Percentiles rank a stretch among this genome's conserved stretches.
These are phyloP conservation scores for Bacidia rubella DNA, from an alignment of 495 filamentous ascomycete genomes.

Conservation along the genomic window DNA sequence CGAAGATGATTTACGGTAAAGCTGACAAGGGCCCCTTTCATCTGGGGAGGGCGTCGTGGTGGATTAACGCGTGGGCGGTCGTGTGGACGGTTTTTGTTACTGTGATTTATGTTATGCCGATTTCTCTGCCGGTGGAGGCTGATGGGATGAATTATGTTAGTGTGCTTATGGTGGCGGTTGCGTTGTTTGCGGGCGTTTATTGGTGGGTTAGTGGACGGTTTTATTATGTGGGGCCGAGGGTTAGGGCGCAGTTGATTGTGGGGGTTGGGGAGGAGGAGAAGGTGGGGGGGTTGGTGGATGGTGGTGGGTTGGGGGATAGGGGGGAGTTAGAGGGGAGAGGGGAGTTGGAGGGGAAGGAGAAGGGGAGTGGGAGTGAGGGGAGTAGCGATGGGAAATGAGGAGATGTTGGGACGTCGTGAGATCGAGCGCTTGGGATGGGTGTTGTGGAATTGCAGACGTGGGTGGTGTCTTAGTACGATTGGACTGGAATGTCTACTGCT, in stretches of 20 bases:
- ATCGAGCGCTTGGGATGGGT: too few species aligned
- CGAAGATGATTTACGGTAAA: conserved; percentile 42
- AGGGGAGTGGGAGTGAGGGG: neutral
- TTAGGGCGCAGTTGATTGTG: conserved; percentile 26
- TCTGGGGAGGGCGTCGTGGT: conserved; percentile 33
- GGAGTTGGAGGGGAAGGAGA: neutral
- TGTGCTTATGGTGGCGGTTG: conserved; percentile 34
- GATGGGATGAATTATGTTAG: conserved; percentile 34
- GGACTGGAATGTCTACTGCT: too few species aligned
- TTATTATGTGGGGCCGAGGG: conserved; percentile 40
- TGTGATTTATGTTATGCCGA: conserved; percentile 49
- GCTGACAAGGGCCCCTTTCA: conserved; percentile 50
- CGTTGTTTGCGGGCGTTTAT: conserved; percentile 32
- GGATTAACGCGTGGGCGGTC: conserved; percentile 40
- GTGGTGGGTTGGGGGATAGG: neutral
- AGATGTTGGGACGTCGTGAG: too few species aligned
- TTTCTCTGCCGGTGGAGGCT: conserved; percentile 35
- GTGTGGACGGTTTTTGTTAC: conserved; percentile 48
- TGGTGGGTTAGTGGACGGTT: conserved; percentile 36
- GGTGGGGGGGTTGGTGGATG: neutral
- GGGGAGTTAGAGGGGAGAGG: neutral
- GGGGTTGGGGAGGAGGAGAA: conserved; percentile 7
- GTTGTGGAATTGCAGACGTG: too few species aligned
- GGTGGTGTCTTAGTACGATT: too few species aligned
- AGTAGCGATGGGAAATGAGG: neutral